Evolutionary conservation across 1,284 basidiomycete species (phyloP), one percentile per base, ranked within the genome.

Genomic region (Ustilago bromivora): DNA sequence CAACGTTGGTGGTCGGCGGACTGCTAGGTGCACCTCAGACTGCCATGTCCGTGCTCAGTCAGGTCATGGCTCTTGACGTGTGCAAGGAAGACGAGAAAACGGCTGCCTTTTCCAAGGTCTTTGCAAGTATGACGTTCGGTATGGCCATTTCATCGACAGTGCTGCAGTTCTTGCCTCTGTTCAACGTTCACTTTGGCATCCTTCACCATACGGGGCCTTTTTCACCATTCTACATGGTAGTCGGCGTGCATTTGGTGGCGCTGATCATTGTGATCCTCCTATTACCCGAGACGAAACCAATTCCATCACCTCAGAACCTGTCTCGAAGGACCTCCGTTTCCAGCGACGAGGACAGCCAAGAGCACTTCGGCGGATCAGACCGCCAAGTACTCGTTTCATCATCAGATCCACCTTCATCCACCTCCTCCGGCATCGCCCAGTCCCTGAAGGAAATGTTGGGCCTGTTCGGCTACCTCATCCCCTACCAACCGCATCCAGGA

Each of bases 51-150:
- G 35, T 76, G 4, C 17, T 76, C 7, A 49, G 31, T 6, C 69
- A 76, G 55, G 69, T 69, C 52, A 76, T 69, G 66, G 38, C 63
- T 3, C 69, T 76, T 32, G 74, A 76, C n/a, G 59, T 66, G 0
- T 64, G 61, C 47, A 46, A 41, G 8, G 66, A 68, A 19, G 66
- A 72, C 51, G 66, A 76, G 32, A 76, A 69, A 53, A 66, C 74
- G 0, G 31, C 69, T 10, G 65, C 47, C 11, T 66, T 76, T 13
- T 38, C 69, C 28, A 53, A 56, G 17, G 52, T 61, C 4, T 56
- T 41, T 13, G 61, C 74, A 4, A 41, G 54, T 19, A 47, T 38
- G 4, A 60, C 68, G 3, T 11, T 76, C n/a, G 74, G 74, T 35
- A 71, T 66, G 53, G 66, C 51, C 5, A 31, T 57, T 9, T 28